A percentile compares a stretch with the other conserved stretches of the same genome.
phyloP scores from a whole-genome alignment of 306 rosid species.

The Quercus rubra region DNA sequence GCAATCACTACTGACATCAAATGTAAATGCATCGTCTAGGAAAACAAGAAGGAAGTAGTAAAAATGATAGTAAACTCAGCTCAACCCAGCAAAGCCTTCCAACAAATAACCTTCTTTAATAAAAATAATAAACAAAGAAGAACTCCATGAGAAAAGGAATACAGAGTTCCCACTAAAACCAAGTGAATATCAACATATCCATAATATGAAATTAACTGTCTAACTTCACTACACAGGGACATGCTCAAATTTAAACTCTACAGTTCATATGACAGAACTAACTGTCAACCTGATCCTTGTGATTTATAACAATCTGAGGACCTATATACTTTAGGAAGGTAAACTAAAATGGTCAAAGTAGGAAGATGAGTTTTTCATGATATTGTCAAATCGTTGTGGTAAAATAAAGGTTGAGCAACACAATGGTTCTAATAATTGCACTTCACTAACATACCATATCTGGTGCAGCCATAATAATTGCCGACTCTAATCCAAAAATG shows the following conservation, averaged over 20 bases:
- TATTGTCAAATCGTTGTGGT: background rate
- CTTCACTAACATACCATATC: background rate
- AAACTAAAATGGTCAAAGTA: background rate
- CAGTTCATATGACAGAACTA: background rate
- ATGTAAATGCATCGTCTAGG: background rate
- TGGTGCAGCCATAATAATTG: background rate
- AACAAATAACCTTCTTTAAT: background rate
- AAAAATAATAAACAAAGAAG: background rate
- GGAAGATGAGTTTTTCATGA: background rate
- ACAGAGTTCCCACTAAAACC: background rate
- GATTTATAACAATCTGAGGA: background rate
- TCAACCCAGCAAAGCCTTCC: background rate
- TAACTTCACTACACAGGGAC: background rate
- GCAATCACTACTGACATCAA: background rate
- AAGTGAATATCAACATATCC: background rate
- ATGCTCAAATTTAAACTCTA: background rate
- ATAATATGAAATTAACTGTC: background rate
- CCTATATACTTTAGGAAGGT: background rate
- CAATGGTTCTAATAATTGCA: background rate
- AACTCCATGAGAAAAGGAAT: background rate
- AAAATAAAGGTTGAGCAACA: background rate
- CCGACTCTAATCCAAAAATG: background rate
- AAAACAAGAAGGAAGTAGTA: background rate
- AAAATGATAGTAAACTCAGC: background rate
- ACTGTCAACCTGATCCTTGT: background rate